Evolutionary conservation across 768 basidiomycete genomes (phyloP).

Genomic region (Tricholoma saponaceum): DNA sequence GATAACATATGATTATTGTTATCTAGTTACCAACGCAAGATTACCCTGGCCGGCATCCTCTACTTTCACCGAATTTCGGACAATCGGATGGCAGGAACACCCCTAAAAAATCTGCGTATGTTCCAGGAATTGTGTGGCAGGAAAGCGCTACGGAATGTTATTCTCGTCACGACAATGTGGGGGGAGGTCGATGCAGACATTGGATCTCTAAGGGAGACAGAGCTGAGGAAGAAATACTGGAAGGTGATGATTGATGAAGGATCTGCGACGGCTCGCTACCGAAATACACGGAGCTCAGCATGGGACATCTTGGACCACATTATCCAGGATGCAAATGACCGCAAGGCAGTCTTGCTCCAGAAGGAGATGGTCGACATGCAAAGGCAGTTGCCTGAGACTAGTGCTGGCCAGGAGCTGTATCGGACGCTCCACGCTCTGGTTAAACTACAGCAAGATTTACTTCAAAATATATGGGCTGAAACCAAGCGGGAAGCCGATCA

Average conservation of each 20-base stretch:
- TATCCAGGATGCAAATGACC: constrained; percentile 2
- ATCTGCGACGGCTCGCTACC: background rate
- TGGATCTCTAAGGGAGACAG: background rate
- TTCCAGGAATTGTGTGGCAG: constrained; percentile 41
- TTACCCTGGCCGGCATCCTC: constrained; percentile 15
- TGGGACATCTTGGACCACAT: constrained; percentile 2
- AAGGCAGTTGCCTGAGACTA: constrained; percentile 11
- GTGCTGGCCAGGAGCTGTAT: constrained; percentile 4
- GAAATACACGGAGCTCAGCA: constrained; percentile 1
- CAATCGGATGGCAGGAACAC: constrained; percentile 32
- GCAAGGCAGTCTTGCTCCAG: constrained; percentile 17
- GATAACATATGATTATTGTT: background rate
- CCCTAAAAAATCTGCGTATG: constrained; percentile 37
- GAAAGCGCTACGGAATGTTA: constrained; percentile 33
- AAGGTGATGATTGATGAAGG: background rate
- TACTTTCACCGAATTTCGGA: constrained; percentile 21
- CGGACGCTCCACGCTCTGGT: constrained; percentile 5
- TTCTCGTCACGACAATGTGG: constrained; percentile 45
- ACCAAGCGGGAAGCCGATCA: background rate
- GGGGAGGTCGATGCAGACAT: constrained; percentile 19
- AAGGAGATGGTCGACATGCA: constrained; percentile 21
- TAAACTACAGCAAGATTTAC: constrained; percentile 5
- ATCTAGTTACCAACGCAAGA: background rate
- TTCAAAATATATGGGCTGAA: background rate
- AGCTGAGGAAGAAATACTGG: constrained; percentile 1